Conservation (phyloP, 2,329 filamentous ascomycete species). For the Calonectria naviculata region DNA sequence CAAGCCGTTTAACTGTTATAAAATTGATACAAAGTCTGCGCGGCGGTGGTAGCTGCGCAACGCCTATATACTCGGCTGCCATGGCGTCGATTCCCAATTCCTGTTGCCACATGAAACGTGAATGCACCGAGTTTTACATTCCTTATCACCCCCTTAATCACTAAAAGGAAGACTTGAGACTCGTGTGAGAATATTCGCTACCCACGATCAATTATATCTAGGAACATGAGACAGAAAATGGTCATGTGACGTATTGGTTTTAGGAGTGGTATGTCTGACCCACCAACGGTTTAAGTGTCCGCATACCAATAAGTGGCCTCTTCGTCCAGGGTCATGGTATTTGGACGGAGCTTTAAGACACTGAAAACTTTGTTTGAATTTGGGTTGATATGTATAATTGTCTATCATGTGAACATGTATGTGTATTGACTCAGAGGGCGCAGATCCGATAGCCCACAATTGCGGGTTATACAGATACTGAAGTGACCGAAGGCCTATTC, state of each 20-base stretch:
- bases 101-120: constrained; percentile 2
- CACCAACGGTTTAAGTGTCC: not conserved
- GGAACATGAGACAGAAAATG: not conserved
- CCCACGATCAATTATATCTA: not conserved
- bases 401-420: not conserved
- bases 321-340: not conserved
- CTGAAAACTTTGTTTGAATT: too few relatives aligned
- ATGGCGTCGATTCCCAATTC: too few relatives aligned
- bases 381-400: not conserved
- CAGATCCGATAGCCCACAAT: not conserved
- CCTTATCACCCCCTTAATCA: not conserved
- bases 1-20: too few relatives aligned
- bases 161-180: not conserved
- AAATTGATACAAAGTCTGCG: too few relatives aligned
- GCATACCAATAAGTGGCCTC: not conserved
- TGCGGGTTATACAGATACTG: too few relatives aligned
- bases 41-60: too few relatives aligned
- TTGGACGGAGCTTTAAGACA: not conserved
- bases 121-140: not conserved
- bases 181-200: not conserved
- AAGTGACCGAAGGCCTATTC: too few relatives aligned
- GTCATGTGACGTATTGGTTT: not conserved
- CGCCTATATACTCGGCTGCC: not conserved
- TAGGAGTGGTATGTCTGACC: not conserved
- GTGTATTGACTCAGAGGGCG: not conserved